Evolutionary conservation across 1,284 basidiomycete species (phyloP), one percentile per base, ranked within the genome.

Genomic region (Tylopilus sp.): DNA sequence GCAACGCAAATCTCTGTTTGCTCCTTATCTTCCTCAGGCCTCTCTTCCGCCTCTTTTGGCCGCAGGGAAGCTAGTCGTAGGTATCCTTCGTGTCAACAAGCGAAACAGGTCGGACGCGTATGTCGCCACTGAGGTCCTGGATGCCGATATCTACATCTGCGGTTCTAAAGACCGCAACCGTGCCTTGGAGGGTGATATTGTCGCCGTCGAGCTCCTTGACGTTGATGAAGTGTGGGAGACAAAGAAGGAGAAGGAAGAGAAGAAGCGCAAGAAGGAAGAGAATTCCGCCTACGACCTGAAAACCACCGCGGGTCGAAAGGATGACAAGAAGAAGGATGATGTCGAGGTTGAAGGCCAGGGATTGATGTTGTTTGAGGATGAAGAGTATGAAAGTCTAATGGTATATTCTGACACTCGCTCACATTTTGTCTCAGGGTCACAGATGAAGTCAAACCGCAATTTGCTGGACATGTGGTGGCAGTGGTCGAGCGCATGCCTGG

Each of bases 201-300:
- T 99, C 51, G 97, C 97, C 23, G 92, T 99, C 33, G 97, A 99
- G 70, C 81, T 99, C 38, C 81, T 99, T 51, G 96, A 99, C 59
- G 96, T 96, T 21, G 93, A 97, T 63, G 94, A 97, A 71, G 96
- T 99, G 8, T 98, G 97, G 97, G 86, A 88, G 18, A 97, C 95
- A 13, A 99, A 99, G 78, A 98, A 98, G 74, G 97, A 99, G 74
- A 99, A 99, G 75, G 96, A 99, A 69, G 97, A 99, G 76, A 99
- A 99, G 84, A 97, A 97, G 77, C 81, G 93, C 64, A 97, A 97
- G 73, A 99, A 99, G 81, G 97, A 99, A 73, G 97, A 99, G 73
- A 95, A 95, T 64, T 86, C 92, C 16, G 89, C 90, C 0, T 97
- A 92, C 67, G 92, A 94, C 60, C 63, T 85, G 49, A 91, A 87